A percentile compares a stretch with the other conserved stretches of the same genome.
Evolutionary conservation across 2,329 filamentous ascomycete genomes (phyloP).

Genomic region (Exutisphaerella laricina): DNA sequence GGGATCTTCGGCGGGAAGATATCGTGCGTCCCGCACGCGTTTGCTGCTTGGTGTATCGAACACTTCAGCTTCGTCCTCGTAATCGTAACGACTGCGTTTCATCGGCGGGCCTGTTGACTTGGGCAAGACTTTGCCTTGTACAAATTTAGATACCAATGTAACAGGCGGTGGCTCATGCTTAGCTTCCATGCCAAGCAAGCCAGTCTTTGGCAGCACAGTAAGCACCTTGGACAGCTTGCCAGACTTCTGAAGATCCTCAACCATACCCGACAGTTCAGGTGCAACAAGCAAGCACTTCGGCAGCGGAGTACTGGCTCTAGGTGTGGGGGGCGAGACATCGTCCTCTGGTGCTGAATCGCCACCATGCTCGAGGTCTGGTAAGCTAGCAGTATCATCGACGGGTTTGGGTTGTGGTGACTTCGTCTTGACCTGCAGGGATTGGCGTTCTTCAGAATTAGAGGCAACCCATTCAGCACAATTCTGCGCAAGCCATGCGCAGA

Average conservation of each 20-base stretch:
- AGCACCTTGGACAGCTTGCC: conserved; percentile 28
- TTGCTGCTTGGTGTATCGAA: conserved; percentile 34
- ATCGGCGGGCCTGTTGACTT: conserved; percentile 58
- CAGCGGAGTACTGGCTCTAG: conserved; percentile 14
- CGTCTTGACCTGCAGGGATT: conserved; percentile 62
- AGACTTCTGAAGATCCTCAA: conserved; percentile 23
- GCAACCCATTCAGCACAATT: conserved; percentile 79
- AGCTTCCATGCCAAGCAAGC: conserved; percentile 11
- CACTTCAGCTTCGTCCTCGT: conserved; percentile 59
- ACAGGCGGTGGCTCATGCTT: conserved; percentile 11
- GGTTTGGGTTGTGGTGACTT: conserved; percentile 35
- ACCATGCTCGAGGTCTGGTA: conserved; percentile 29
- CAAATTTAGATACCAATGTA: conserved; percentile 70
- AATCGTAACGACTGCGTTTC: conserved; percentile 79
- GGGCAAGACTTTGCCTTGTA: conserved; percentile 72
- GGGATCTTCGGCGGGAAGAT: conserved; percentile 61
- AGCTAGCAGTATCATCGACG: conserved; percentile 9
- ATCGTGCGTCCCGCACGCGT: conserved; percentile 37
- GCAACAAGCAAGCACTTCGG: conserved; percentile 24
- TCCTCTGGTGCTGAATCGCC: conserved; percentile 31
- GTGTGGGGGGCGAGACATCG: conserved; percentile 27
- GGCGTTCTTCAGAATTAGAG: conserved; percentile 57
- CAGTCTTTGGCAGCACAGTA: conserved; percentile 24
- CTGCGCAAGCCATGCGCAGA: conserved; percentile 71
- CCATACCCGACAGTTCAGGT: conserved; percentile 24